Conservation (phyloP, 768 basidiomycete genomes). For the Amanita rimosa region DNA sequence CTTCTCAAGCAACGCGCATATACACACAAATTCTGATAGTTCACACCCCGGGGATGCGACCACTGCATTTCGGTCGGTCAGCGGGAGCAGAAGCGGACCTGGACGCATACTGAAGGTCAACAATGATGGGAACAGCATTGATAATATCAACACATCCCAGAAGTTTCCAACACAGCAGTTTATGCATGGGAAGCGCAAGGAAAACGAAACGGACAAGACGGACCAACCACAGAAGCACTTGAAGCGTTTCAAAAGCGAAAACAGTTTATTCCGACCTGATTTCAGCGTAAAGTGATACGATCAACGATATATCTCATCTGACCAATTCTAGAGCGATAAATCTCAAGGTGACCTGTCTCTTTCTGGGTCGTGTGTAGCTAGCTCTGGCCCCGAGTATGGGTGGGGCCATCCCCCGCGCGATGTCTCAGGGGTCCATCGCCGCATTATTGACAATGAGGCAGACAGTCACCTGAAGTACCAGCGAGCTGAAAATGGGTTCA, state of each 20-base stretch:
- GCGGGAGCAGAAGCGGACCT: neutral
- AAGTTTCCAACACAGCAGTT: neutral
- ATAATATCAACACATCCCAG: neutral
- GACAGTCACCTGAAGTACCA: neutral
- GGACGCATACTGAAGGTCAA: neutral
- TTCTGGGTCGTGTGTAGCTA: neutral
- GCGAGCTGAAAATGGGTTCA: neutral
- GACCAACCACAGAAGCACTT: neutral
- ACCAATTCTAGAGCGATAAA: neutral
- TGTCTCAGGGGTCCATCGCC: neutral
- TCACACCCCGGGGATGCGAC: neutral
- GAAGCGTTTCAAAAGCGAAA: neutral
- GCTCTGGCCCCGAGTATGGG: neutral
- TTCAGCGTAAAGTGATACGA: neutral
- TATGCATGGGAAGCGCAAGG: neutral
- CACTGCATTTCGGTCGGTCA: neutral
- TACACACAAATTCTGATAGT: constrained; percentile 9
- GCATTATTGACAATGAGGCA: neutral
- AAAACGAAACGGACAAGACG: neutral
- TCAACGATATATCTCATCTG: neutral
- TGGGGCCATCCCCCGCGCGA: neutral
- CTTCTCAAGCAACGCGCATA: constrained; percentile 17
- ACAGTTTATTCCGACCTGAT: neutral
- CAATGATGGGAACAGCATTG: neutral
- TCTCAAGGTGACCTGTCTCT: neutral